Evolutionary conservation across 164 flowering plant species (phyloP), one percentile per base, ranked within the genome.

Genomic region (Magnolia officinalis): DNA sequence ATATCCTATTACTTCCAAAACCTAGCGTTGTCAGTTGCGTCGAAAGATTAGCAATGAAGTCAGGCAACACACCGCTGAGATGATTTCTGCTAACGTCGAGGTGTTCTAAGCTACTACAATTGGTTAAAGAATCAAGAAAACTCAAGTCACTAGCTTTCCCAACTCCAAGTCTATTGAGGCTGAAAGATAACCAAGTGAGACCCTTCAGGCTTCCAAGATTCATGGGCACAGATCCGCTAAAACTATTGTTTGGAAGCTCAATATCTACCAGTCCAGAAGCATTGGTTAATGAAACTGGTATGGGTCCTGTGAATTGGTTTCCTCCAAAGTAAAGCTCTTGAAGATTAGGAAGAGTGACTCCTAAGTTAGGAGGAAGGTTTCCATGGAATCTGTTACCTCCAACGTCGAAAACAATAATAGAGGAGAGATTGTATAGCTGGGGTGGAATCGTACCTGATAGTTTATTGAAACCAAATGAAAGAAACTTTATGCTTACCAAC

Each of bases 201-300:
- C n/a, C 10, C 31, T 71, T 21, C 13, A 52, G 37, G 24, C 18
- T 72, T 52, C 74, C 74, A 1, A 72, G 8, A 55, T 72, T 72
- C 37, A 10, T 21, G 11, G 74, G 74, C n/a, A 72, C n/a, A 0
- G 74, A 4, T 74, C 82, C 81, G 0, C 49, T 65, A 13, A 86
- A 72, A 31, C 16, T 24, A 16, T 87, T 88, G 74, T 0, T 61
- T 0, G 75, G 86, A 6, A 87, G 71, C 14, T 82, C 77, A 13
- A 76, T 75, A 77, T 72, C 29, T 20, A 10, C 2, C 2, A 88
- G 79, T 23, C 78, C 81, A 4, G 90, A 80, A 65, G 82, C 77
- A 58, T 88, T 89, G 72, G 71, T 75, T 78, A 89, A 74, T 16
- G 89, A 86, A 31, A 71, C 80, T 2, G 92, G 90, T 70, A 89